Evolutionary conservation across 176 grass and related monocot genomes (phyloP), one percentile per base, ranked within the genome.

Genomic region (Aegilops longissima): DNA sequence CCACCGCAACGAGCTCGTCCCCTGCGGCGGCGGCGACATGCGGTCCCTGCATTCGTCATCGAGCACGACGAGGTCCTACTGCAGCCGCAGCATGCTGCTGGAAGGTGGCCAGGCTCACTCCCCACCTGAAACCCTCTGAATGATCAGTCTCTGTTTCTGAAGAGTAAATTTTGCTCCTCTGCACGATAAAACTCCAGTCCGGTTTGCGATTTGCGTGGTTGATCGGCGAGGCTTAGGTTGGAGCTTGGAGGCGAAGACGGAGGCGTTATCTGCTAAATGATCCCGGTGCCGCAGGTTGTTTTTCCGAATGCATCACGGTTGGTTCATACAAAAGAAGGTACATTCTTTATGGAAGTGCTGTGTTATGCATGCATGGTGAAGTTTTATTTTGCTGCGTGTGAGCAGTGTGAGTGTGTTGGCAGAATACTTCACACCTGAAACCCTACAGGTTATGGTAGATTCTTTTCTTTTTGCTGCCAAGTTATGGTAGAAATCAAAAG

Each of bases 1-100:
- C 40, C 84, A 94, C 5, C 82, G 82, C 65, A 96, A 93, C 25
- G 92, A 94, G 72, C 21, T 84, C 5, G 89, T 93, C 25, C 87
- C 84, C 7, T 70, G 90, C 24, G 88, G 93, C 1, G 88, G 93
- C 1, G 83, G 93, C 2, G 92, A 94, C 69, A 77, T 82, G 65
- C 91, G 94, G 76, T 93, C 83, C 14, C 88, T 99, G 9, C 92
- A 94, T 27, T 99, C 97, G 29, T 99, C 97, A 17, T 92, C 89
- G 9, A 99, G 97, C 79, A 99, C 97, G 0, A 94, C 94, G 9
- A 92, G 89, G 82, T 99, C 97, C 1, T 99, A 94, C 71, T 99
- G 97, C 88, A 99, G 97, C 77, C 90, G 94, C 72, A 96, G 92
- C 68, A 82, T 96, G 81, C 88, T 99, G 70, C 94, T 99, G 1